Conservation (phyloP, 73 alveolate species). For the Paramecium pentaurelia region DNA sequence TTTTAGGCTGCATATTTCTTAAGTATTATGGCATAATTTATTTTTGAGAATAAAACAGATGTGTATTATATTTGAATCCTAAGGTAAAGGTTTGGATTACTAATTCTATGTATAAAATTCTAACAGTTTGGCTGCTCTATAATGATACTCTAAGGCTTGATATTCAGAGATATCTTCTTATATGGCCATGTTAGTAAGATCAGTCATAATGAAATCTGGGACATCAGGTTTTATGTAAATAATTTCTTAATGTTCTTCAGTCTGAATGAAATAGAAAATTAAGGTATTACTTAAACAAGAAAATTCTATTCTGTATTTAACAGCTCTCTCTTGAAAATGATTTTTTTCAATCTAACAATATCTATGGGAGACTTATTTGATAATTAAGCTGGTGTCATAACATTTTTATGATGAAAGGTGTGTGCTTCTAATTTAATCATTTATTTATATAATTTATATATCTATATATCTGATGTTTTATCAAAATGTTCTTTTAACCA, state of each 20-base stretch:
- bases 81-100: not conserved
- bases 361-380: not conserved
- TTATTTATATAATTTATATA: not conserved
- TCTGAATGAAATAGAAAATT: not conserved
- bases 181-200: slow-evolving; percentile 7
- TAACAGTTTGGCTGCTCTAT: slow-evolving; percentile 31
- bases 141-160: slow-evolving; percentile 7
- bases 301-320: slow-evolving; percentile 5
- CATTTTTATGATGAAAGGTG: not conserved
- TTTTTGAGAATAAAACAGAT: slow-evolving; percentile 22
- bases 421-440: slow-evolving; percentile 5
- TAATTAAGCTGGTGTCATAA: not conserved
- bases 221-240: slow-evolving; percentile 19
- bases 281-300: not conserved
- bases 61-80: slow-evolving; percentile 15
- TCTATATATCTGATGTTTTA: not conserved
- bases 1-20: not conserved
- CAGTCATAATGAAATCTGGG: not conserved
- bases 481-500: slow-evolving; percentile 79
- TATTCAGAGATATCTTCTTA: slow-evolving; percentile 5
- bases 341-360: not conserved
- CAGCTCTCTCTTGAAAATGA: not conserved
- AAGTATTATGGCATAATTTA: slow-evolving; percentile 5
- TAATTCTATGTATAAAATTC: slow-evolving; percentile 14
- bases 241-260: slow-evolving; percentile 15